A percentile compares a stretch with the other conserved stretches of the same genome.
Evolutionary conservation across 1,284 basidiomycete species (phyloP).

Genomic region (Sphaerobolus stellatus): DNA sequence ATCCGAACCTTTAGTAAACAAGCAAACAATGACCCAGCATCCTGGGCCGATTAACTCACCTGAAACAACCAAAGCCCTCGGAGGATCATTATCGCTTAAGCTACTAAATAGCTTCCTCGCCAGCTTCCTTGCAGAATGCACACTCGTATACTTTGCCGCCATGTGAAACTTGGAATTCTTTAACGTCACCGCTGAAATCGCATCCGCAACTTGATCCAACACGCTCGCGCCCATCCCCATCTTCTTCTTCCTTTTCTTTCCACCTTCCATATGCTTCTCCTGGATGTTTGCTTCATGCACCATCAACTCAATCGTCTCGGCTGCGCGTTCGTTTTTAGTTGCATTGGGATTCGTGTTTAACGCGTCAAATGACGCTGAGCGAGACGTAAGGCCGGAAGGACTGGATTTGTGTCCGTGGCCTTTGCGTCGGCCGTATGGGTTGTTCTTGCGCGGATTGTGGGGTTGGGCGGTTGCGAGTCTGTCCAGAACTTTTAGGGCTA

Average conservation of each 20-base stretch:
- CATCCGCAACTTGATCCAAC: slow-evolving; percentile 69
- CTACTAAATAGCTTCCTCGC: slow-evolving; percentile 74
- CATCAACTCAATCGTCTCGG: no score
- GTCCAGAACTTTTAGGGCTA: slow-evolving; percentile 68
- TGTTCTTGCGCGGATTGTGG: slow-evolving; percentile 29
- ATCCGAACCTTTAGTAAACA: slow-evolving; percentile 13
- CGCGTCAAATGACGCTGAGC: slow-evolving; percentile 20
- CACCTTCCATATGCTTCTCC: background rate
- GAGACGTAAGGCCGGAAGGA: slow-evolving; percentile 26
- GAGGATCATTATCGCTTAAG: slow-evolving; percentile 60
- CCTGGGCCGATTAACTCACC: slow-evolving; percentile 37
- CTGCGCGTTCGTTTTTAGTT: slow-evolving; percentile 10
- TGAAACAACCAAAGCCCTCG: slow-evolving; percentile 62
- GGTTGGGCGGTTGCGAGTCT: slow-evolving; percentile 64
- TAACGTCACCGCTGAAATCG: slow-evolving; percentile 68
- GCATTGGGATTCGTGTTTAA: slow-evolving; percentile 1
- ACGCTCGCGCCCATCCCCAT: slow-evolving; percentile 61
- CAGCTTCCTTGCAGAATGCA: slow-evolving; percentile 69
- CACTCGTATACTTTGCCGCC: no score
- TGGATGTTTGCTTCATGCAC: no score
- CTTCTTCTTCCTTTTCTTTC: slow-evolving; percentile 31
- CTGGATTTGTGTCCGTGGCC: slow-evolving; percentile 31
- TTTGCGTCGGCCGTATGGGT: slow-evolving; percentile 30
- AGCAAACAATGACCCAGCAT: slow-evolving; percentile 1
- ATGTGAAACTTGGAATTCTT: slow-evolving; percentile 66